Conservation (phyloP, 2,329 filamentous ascomycete genomes). For the Rhytidhysteron rufulum region DNA sequence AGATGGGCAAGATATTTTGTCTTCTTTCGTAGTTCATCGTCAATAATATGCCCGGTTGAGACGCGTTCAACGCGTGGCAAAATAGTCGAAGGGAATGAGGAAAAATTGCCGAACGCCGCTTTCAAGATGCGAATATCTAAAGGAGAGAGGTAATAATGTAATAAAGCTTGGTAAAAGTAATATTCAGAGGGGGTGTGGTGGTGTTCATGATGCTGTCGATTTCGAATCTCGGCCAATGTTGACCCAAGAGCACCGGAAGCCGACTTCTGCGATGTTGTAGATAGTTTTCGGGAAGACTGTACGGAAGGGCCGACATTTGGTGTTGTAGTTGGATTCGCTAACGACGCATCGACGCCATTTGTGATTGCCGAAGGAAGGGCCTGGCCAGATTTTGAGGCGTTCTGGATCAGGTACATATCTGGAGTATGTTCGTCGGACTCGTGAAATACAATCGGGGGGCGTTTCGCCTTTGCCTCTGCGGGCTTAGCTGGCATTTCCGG, state of each 20-base stretch:
- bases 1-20: conserved; percentile 85
- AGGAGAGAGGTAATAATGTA: conserved; percentile 85
- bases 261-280: conserved; percentile 27
- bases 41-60: conserved; percentile 80
- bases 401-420: conserved; percentile 50
- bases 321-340: conserved; percentile 2
- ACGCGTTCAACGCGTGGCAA: conserved; percentile 85
- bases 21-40: conserved; percentile 77
- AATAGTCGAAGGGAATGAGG: conserved; percentile 77
- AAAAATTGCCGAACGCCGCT: conserved; percentile 79
- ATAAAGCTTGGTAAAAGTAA: conserved; percentile 82
- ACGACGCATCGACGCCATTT: conserved; percentile 7
- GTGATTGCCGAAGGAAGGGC: conserved; percentile 24
- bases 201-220: conserved; percentile 43
- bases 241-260: conserved; percentile 32
- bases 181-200: conserved; percentile 55
- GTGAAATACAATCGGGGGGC: conserved; percentile 49
- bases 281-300: conserved; percentile 20
- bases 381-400: conserved; percentile 44
- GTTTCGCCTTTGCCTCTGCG: conserved; percentile 45
- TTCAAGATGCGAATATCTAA: conserved; percentile 91
- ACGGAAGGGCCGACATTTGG: neutral
- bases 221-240: conserved; percentile 44
- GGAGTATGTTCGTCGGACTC: conserved; percentile 43
- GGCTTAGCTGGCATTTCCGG: conserved; percentile 52